These are phyloP conservation scores for Aspergillus indologenus DNA, from an alignment of 495 filamentous ascomycete species.

Conservation along the genomic window DNA sequence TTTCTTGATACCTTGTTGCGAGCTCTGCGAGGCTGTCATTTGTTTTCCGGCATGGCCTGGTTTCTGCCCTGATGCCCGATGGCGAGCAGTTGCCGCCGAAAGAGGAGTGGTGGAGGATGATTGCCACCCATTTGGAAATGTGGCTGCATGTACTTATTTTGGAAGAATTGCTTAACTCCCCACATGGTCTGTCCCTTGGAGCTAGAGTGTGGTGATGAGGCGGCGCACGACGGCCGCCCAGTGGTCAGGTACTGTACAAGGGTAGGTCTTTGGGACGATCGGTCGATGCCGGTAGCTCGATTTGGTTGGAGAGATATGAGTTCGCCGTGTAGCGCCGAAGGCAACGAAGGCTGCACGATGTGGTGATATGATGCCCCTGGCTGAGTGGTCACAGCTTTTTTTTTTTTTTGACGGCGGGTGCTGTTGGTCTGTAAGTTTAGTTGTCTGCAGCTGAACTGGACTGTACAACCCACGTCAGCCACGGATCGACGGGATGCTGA, in stretches of 20 bases:
- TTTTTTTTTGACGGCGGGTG: no score
- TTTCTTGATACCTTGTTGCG: conserved; percentile 3
- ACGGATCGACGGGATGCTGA: conserved; percentile 20
- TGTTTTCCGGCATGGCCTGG: not conserved
- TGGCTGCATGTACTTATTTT: conserved; percentile 7
- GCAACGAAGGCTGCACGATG: not conserved
- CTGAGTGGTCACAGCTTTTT: not conserved
- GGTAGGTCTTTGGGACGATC: no score
- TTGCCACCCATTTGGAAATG: not conserved
- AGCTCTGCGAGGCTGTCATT: conserved; percentile 2
- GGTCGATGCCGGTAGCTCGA: not conserved
- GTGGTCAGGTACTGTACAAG: not conserved
- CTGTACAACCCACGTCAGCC: conserved; percentile 19
- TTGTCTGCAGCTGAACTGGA: not conserved
- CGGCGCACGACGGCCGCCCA: not conserved
- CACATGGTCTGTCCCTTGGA: not conserved
- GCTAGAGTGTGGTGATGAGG: not conserved
- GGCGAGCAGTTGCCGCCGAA: conserved; percentile 1
- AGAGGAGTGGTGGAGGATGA: not conserved
- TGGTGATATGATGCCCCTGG: not conserved
- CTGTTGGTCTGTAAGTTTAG: no score
- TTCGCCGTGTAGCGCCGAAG: not conserved
- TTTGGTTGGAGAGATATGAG: not conserved
- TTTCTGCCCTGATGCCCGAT: not conserved
- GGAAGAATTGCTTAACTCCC: not conserved